Evolutionary conservation across 768 basidiomycete genomes (phyloP).

Genomic region (Suillus hirtellus): DNA sequence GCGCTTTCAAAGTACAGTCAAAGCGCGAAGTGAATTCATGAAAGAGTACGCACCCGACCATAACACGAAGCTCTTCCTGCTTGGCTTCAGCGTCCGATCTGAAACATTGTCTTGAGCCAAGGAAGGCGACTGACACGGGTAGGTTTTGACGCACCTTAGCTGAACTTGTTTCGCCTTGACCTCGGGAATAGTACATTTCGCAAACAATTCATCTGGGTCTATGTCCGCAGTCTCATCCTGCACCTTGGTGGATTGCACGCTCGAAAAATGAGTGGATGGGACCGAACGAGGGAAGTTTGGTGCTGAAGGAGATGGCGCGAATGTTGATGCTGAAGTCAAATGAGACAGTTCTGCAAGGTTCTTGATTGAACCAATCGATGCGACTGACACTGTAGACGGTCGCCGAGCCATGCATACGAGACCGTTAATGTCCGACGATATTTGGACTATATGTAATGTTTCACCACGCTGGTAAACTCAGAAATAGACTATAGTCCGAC

Average conservation of each 20-base stretch:
- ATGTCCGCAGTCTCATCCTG: conserved; percentile 31
- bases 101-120: conserved; percentile 1
- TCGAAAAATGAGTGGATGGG: conserved; percentile 15
- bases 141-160: conserved; percentile 50
- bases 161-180: conserved; percentile 67
- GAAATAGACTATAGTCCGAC: neutral
- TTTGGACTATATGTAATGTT: conserved; percentile 3
- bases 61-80: conserved; percentile 82
- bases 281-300: conserved; percentile 13
- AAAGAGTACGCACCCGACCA: conserved; percentile 80
- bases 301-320: conserved; percentile 13
- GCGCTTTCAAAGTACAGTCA: conserved; percentile 52
- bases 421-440: neutral
- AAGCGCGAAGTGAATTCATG: conserved; percentile 13
- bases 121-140: conserved; percentile 12
- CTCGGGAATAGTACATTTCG: conserved; percentile 68
- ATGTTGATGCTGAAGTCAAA: conserved; percentile 9
- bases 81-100: conserved; percentile 85
- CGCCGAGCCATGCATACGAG: conserved; percentile 38
- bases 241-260: conserved; percentile 16
- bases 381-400: conserved; percentile 36
- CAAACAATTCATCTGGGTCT: conserved; percentile 75
- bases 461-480: neutral
- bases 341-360: conserved; percentile 14
- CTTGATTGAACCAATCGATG: conserved; percentile 26